phyloP scores from a whole-genome alignment of 306 rosid genomes.

The Vigna trinervia region DNA sequence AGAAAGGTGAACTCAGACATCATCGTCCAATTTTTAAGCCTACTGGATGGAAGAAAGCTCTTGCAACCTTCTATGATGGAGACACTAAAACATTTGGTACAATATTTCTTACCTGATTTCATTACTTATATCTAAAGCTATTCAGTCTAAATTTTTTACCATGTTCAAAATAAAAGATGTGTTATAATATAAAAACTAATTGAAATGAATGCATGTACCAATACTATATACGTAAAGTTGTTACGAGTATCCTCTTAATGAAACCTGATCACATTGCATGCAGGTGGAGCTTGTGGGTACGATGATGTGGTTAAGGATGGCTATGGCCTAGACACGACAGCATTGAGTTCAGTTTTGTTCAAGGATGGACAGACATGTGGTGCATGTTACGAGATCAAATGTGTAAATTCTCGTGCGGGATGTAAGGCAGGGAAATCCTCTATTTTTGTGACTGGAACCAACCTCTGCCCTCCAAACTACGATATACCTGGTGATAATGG shows the following conservation, averaged over 20 bases:
- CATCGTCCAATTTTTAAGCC: neutral
- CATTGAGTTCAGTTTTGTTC: conserved; percentile 69
- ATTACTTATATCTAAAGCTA: neutral
- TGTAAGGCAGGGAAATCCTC: conserved; percentile 63
- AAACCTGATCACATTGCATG: neutral
- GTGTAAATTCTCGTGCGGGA: conserved; percentile 53
- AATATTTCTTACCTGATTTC: neutral
- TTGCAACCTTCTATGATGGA: conserved; percentile 83
- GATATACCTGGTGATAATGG: conserved; percentile 50
- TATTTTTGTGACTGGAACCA: conserved; percentile 67
- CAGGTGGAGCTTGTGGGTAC: conserved; percentile 92
- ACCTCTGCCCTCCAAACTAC: conserved; percentile 67
- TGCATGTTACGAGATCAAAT: conserved; percentile 74
- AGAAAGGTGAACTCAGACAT: conserved; percentile 11
- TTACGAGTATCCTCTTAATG: too few relatives aligned
- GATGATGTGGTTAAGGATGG: conserved; percentile 74
- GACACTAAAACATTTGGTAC: conserved; percentile 64
- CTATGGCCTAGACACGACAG: conserved; percentile 72
- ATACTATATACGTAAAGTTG: too few relatives aligned
- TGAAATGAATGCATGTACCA: too few relatives aligned
- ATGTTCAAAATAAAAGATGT: too few relatives aligned
- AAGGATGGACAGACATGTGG: conserved; percentile 71
- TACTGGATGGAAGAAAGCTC: conserved; percentile 73
- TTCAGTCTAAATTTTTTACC: neutral
- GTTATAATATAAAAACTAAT: too few relatives aligned